Evolutionary conservation across 1,284 basidiomycete species (phyloP), one percentile per base, ranked within the genome.

Genomic region (Uromyces viciae-fabae): DNA sequence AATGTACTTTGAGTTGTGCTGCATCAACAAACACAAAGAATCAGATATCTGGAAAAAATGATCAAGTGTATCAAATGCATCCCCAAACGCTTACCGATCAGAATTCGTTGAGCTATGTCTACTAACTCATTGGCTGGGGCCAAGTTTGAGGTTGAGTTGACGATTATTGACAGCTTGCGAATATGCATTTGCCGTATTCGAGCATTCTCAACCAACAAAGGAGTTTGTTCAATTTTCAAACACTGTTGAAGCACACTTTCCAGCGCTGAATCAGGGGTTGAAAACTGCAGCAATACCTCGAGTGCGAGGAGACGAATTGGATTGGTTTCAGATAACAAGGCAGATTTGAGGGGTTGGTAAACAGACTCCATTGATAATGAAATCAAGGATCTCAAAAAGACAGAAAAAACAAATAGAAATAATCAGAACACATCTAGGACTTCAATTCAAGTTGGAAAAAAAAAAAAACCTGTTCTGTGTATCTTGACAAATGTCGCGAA

Each of bases 1-100:
- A 88, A 85, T 94, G 94, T 83, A 97, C 92, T 87, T 97, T 97
- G 69, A 97, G 88, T 85, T 97, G 94, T 1, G 92, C 93, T 83
- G 79, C 52, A 75, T n/a, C 54, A 49, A 78, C 54, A 83, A 81
- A 43, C 3, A 62, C 11, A 11, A 43, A 56, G 62, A 36, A 28
- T 58, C 28, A n/a, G 19, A 43, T 66, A 11, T 9, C 46, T 46
- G 3, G 33, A 15, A 49, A 28, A 17, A 62, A 28, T 33, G 58
- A 40, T 36, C 1, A 22, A 42, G 28, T 7, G 60, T 81, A 58
- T 46, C 78, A 7, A 28, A n/a, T 31, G n/a, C n/a, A 19, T n/a
- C 17, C 14, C 84, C 82, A 40, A 86, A 46, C 81, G 83, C 8
- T 87, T 89, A 68, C 89, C 89, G 88, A 58, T 92, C 42, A 85